phyloP scores from a whole-genome alignment of 371 early-diverging fungal species.

The Apophysomyces variabilis region DNA sequence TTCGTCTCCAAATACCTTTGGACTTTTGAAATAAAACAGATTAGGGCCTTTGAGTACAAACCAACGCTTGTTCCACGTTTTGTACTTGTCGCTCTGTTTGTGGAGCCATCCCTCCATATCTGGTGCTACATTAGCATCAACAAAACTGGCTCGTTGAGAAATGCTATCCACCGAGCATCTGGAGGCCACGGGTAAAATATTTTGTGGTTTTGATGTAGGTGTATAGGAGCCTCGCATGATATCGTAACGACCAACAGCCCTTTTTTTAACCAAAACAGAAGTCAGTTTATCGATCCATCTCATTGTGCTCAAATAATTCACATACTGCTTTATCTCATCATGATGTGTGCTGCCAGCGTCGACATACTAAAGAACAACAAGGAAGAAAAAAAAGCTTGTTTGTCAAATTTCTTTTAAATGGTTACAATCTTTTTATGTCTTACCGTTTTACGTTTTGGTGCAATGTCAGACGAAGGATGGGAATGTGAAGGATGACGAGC shows the following conservation, averaged over 20 bases:
- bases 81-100: conserved; percentile 67
- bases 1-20: conserved; percentile 41
- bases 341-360: not conserved
- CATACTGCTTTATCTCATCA: conserved; percentile 5
- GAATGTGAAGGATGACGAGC: not conserved
- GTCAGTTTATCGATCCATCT: not conserved
- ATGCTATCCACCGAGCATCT: conserved; percentile 15
- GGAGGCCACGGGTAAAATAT: conserved; percentile 14
- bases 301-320: not conserved
- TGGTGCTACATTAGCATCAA: conserved; percentile 24
- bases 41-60: conserved; percentile 65
- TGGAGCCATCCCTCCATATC: conserved; percentile 67
- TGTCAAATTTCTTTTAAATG: no score
- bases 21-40: conserved; percentile 65
- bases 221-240: conserved; percentile 21
- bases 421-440: not conserved
- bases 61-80: conserved; percentile 71
- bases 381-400: not conserved
- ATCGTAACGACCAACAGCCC: conserved; percentile 6
- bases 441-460: conserved; percentile 21
- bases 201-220: conserved; percentile 26
- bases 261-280: not conserved
- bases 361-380: not conserved
- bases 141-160: conserved; percentile 4
- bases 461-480: conserved; percentile 10